Conservation (phyloP, 768 basidiomycete genomes). For the Ramaria sp. region DNA sequence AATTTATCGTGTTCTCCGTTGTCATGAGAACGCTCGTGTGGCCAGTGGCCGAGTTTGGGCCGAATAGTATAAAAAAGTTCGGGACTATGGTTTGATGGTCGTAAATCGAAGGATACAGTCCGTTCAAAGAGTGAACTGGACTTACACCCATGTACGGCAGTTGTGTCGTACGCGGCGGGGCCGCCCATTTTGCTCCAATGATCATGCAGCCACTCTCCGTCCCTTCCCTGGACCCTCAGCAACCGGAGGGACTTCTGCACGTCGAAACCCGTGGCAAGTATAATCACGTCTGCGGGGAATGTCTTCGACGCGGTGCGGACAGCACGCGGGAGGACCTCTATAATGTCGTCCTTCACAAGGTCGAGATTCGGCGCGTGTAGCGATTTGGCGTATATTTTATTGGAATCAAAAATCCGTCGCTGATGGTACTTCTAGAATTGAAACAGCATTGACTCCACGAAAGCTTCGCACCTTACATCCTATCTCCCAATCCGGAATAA, state of each 20-base stretch:
- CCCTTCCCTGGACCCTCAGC: slow-evolving; percentile 12
- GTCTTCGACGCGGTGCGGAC: slow-evolving; percentile 11
- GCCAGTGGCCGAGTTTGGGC: slow-evolving; percentile 16
- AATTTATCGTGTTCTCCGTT: slow-evolving; percentile 6
- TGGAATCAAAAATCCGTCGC: slow-evolving; percentile 15
- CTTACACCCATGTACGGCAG: slow-evolving; percentile 7
- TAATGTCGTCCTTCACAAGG: slow-evolving; percentile 13
- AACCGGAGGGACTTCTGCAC: slow-evolving; percentile 4
- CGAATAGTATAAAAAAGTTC: slow-evolving; percentile 14
- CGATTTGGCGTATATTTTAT: slow-evolving; percentile 10
- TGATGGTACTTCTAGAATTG: background rate
- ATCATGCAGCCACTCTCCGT: slow-evolving; percentile 9
- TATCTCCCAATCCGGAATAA: slow-evolving; percentile 15
- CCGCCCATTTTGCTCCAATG: slow-evolving; percentile 11
- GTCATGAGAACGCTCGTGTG: slow-evolving; percentile 16
- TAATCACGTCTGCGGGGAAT: slow-evolving; percentile 15
- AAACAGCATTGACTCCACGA: too few relatives aligned
- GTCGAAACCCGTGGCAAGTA: slow-evolving; percentile 13
- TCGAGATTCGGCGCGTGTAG: slow-evolving; percentile 12
- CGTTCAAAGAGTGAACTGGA: too few relatives aligned
- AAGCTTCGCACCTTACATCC: too few relatives aligned
- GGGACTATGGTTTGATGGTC: too few relatives aligned
- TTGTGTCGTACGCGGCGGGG: slow-evolving; percentile 10
- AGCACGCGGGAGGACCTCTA: slow-evolving; percentile 3
- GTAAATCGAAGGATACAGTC: too few relatives aligned